Percentiles rank a stretch among this genome's conserved stretches.
These are phyloP conservation scores for Apiospora arundinis DNA, from an alignment of 2,329 filamentous ascomycete genomes.

Conservation along the genomic window DNA sequence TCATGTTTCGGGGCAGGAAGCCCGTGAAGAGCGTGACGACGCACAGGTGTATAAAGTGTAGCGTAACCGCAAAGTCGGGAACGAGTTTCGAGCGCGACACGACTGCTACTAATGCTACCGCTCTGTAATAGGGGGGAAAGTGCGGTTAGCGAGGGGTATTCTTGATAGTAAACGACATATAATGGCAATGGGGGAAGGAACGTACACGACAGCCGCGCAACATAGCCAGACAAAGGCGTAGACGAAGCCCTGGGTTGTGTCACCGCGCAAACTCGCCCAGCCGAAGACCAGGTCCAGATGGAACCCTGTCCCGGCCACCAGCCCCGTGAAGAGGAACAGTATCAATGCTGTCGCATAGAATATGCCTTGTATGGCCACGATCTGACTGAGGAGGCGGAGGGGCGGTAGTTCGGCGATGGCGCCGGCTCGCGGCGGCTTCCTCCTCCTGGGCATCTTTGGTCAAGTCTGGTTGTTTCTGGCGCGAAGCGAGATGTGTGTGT, in stretches of 20 bases:
- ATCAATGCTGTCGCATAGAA: constrained; percentile 60
- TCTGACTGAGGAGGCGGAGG: constrained; percentile 64
- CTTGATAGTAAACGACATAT: background rate
- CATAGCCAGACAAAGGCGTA: constrained; percentile 62
- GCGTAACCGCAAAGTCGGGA: constrained; percentile 89
- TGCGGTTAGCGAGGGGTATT: background rate
- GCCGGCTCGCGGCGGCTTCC: constrained; percentile 64
- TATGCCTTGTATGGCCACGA: constrained; percentile 60
- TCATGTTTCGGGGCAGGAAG: constrained; percentile 74
- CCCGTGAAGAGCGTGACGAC: constrained; percentile 80
- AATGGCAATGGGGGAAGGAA: constrained; percentile 32
- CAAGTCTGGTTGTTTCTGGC: background rate
- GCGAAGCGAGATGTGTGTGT: background rate
- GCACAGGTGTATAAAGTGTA: constrained; percentile 83
- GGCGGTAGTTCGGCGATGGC: constrained; percentile 67
- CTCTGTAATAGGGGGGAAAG: constrained; percentile 54
- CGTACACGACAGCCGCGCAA: constrained; percentile 60
- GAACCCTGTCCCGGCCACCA: constrained; percentile 64
- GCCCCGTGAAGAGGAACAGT: constrained; percentile 63
- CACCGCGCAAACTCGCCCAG: constrained; percentile 64
- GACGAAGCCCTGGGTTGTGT: constrained; percentile 68
- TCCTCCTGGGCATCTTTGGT: constrained; percentile 55
- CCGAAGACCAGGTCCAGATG: constrained; percentile 61
- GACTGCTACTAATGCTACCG: constrained; percentile 81
- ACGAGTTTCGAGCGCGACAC: constrained; percentile 92